Conservation (phyloP, 805 yeast genomes). For the Debaryomyces tyrocola region DNA sequence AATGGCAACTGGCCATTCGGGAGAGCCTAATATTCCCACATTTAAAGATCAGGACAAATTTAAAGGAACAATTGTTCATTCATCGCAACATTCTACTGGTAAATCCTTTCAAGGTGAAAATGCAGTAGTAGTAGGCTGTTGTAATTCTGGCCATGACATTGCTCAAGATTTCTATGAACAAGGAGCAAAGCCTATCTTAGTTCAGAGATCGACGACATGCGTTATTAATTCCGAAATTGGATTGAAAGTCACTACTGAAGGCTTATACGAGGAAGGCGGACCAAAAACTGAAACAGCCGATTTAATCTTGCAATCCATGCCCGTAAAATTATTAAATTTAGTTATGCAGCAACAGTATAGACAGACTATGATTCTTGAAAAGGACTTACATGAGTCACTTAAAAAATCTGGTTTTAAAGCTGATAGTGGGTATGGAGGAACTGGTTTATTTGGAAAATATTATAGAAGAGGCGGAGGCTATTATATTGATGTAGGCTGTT, state of each 20-base stretch:
- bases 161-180: conserved; percentile 46
- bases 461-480: conserved; percentile 47
- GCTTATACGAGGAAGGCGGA: conserved; percentile 37
- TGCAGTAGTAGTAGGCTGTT: conserved; percentile 46
- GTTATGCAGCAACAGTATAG: conserved; percentile 38
- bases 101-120: conserved; percentile 40
- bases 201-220: conserved; percentile 47
- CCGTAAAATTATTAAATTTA: conserved; percentile 32
- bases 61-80: conserved; percentile 41
- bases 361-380: conserved; percentile 30
- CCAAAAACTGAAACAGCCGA: conserved; percentile 41
- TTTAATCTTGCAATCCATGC: conserved; percentile 31
- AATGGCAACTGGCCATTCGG: conserved; percentile 48
- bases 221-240: conserved; percentile 39
- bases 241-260: conserved; percentile 25
- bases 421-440: conserved; percentile 44
- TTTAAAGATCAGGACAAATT: conserved; percentile 38
- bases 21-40: conserved; percentile 44
- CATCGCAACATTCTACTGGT: conserved; percentile 44
- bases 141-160: conserved; percentile 49
- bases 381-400: conserved; percentile 29
- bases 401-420: conserved; percentile 37
- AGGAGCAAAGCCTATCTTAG: conserved; percentile 43
- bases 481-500: conserved; percentile 47
- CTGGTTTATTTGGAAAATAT: conserved; percentile 42